These are phyloP conservation scores for Fusarium citri DNA, from an alignment of 2,329 filamentous ascomycete genomes.

Conservation along the genomic window DNA sequence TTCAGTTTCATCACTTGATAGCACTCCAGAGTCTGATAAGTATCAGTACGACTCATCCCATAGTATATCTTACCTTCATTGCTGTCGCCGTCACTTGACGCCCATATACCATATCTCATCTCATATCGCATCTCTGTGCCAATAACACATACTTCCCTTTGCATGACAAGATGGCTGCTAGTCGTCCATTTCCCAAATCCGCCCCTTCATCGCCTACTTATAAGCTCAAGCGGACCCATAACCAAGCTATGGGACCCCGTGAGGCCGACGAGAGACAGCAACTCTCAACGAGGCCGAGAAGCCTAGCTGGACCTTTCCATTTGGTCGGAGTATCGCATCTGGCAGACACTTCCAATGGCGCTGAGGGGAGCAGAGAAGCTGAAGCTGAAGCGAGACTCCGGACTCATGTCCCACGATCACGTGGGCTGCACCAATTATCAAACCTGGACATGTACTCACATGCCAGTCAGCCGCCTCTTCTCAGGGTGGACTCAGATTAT, in stretches of 20 bases:
- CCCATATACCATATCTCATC: not conserved
- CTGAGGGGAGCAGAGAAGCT: conserved; percentile 2
- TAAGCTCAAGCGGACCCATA: not conserved
- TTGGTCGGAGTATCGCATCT: not conserved
- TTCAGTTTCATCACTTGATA: conserved; percentile 33
- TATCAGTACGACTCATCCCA: conserved; percentile 19
- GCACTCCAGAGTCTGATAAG: conserved; percentile 4
- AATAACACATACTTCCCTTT: not conserved
- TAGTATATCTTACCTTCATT: conserved; percentile 6
- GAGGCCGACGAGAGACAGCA: not conserved
- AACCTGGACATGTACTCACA: not conserved
- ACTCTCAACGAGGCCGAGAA: not conserved
- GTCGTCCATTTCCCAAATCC: not conserved
- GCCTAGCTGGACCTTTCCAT: not conserved
- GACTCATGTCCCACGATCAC: conserved; percentile 8
- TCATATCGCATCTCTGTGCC: not conserved
- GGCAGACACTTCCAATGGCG: not conserved
- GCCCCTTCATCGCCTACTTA: conserved; percentile 3
- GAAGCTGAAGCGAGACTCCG: conserved; percentile 7
- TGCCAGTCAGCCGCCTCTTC: not conserved
- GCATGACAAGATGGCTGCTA: conserved; percentile 18
- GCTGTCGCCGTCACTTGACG: conserved; percentile 7
- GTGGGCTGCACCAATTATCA: conserved; percentile 2
- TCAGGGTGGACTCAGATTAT: not conserved
- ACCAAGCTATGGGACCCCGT: not conserved